A percentile compares a stretch with the other conserved stretches of the same genome.
Conservation (phyloP, 495 filamentous ascomycete genomes). For the Trichoderma erinaceum region DNA sequence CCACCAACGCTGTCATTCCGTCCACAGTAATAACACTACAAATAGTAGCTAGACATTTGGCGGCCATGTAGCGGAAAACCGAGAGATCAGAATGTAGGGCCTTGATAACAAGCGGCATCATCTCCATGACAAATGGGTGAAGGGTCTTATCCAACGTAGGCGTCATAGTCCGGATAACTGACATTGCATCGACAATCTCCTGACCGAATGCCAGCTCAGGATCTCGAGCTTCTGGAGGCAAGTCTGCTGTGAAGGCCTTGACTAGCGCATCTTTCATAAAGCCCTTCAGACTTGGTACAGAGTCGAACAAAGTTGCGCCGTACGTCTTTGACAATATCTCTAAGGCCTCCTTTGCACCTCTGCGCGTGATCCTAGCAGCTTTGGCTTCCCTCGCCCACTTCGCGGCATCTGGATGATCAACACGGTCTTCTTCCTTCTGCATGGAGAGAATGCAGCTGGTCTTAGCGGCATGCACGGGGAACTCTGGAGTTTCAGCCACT, state of each 20-base stretch:
- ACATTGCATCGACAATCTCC: constrained; percentile 87
- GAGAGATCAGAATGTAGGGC: constrained; percentile 80
- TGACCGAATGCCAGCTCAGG: constrained; percentile 71
- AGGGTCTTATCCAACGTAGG: constrained; percentile 72
- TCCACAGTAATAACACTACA: constrained; percentile 93
- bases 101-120: constrained; percentile 82
- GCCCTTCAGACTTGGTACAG: constrained; percentile 69
- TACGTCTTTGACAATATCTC: constrained; percentile 80
- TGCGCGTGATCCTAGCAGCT: constrained; percentile 78
- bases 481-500: constrained; percentile 94
- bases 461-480: constrained; percentile 66
- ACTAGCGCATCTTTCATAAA: constrained; percentile 77
- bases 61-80: constrained; percentile 90
- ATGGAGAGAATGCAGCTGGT: constrained; percentile 80
- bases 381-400: constrained; percentile 81
- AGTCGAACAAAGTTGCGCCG: constrained; percentile 64
- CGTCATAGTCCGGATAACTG: constrained; percentile 81
- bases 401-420: constrained; percentile 82
- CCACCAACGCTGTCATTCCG: constrained; percentile 92
- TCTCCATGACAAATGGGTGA: constrained; percentile 66
- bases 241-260: constrained; percentile 58
- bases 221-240: constrained; percentile 63
- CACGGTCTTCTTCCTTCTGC: constrained; percentile 92
- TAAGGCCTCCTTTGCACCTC: constrained; percentile 90
- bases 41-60: constrained; percentile 94